Evolutionary conservation across 495 filamentous ascomycete species (phyloP), one percentile per base, ranked within the genome.

Genomic region (Aspergillus kassunensis): DNA sequence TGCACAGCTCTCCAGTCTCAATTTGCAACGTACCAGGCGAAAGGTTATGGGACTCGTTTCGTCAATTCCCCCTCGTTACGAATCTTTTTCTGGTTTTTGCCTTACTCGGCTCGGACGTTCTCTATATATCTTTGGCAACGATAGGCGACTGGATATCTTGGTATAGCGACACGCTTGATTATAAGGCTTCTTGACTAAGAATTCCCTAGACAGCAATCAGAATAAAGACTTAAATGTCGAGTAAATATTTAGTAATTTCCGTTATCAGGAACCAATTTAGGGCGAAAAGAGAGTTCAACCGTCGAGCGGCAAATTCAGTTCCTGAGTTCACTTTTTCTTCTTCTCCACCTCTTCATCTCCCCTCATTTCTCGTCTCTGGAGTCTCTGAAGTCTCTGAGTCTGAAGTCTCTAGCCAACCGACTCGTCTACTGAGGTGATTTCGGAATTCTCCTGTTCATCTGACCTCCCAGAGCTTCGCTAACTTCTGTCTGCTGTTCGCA

Each of bases 21-120:
- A 37, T 53, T 51, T 58, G 55, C 59, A 55, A 48, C 37, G 30
- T 44, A 53, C 29, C 33, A 23, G 50, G 56, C 52, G 44, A 56
- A 44, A 46, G 43, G 47, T 42, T 48, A 30, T 15, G 60, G 68
- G 68, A 65, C 66, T 70, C 67, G 49, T 57, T 41, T 53, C 44
- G 44, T 46, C 24, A 9, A 30, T 43, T 57, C 60, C 49, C 11
- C 25, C 49, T 62, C 34, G 47, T 45, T 50, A 46, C n/a, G n/a
- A n/a, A n/a, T 54, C 44, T 60, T 54, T 49, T 44, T 44, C 13
- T 33, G 27, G 15, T 10, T 30, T 33, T 31, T 24, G 10, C 58
- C 64, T 67, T 44, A 60, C 68, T 50, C 20, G 24, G 41, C 16
- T 10, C 20, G 29, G 29, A 25, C 21, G 2, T 34, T 24, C n/a